These are phyloP conservation scores for Metschnikowia peoriensis DNA, from an alignment of 805 yeast species.

Conservation along the genomic window DNA sequence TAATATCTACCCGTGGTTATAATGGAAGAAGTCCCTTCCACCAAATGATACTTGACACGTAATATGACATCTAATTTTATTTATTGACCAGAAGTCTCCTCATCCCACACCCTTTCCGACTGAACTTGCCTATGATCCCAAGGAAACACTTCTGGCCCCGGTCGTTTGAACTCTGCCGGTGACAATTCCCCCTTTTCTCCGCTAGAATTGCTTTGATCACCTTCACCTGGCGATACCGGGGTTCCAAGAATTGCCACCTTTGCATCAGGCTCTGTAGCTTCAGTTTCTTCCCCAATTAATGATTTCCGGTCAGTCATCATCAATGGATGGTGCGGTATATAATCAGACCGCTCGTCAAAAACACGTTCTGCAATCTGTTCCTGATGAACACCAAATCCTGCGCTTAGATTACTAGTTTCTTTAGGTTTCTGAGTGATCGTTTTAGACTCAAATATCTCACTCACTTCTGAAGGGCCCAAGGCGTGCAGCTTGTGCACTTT, in stretches of 20 bases:
- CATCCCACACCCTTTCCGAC: constrained; percentile 8
- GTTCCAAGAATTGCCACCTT: no score
- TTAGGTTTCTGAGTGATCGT: not conserved
- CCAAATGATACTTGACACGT: no score
- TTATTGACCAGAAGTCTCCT: not conserved
- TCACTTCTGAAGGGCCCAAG: not conserved
- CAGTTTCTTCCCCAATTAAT: not conserved
- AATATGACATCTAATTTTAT: no score
- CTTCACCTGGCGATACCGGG: no score
- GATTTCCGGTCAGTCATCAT: constrained; percentile 4
- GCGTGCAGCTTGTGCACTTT: not conserved
- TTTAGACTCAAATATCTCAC: not conserved
- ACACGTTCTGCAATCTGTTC: constrained; percentile 29
- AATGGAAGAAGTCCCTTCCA: no score
- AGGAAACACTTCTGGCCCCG: constrained; percentile 26
- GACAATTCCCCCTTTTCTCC: not conserved
- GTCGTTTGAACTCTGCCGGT: not conserved
- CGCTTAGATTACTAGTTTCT: not conserved
- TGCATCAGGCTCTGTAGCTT: not conserved
- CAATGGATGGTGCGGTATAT: constrained; percentile 27
- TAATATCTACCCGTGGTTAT: no score
- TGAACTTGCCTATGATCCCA: constrained; percentile 31
- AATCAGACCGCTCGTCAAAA: constrained; percentile 28
- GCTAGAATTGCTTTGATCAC: not conserved
- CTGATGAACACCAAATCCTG: constrained; percentile 14